Base-by-base conservation (phyloP, 2,329 filamentous ascomycete species). In the Pseudogymnoascus destructans region DNA sequence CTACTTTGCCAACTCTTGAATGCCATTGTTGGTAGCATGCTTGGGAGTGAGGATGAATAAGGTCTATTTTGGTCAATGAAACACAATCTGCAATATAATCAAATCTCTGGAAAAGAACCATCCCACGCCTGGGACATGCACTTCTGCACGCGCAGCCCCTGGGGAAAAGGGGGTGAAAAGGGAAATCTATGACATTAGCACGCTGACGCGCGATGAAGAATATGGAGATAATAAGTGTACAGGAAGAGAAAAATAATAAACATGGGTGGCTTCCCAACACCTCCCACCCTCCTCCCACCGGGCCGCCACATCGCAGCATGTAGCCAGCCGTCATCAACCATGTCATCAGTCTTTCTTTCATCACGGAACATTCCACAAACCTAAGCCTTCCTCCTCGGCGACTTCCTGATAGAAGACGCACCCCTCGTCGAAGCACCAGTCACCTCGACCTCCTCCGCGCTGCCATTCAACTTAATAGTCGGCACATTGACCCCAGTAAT, bases 321-420 rank as follows among this genome's bases (percentile, higher is more conserved):
- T 17, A 40, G 36, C 17, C 4, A 21, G 15, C 36, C 36, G 36
- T 40, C 36, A 40, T 40, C 36, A 40, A 40, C 36, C 36, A 21
- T 40, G 13, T 40, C 36, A 21, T 40, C 17, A 40, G 9, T 40
- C 9, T 40, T 40, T 40, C 36, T 40, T 21, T 40, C 36, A 40
- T 40, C 36, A 40, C 36, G 17, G 17, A 40, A 11, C 36, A 21
- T 36, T 10, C 15, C 36, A 38, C 36, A 40, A 9, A 10, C 17
- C 17, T 40, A 57, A 58, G 54, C 40, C 40, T 57, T 65, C 23
- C 46, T 54, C 46, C 46, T 54, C 10, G n/a, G 19, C 62, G 62
- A 59, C 61, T 56, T 61, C 59, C 68, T 61, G 60, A 71, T 42
- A 63, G 63, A 60, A 64, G 63, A 58, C 61, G 61, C 61, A 64